Percentiles rank a stretch among this genome's conserved stretches.
phyloP scores from a whole-genome alignment of 139 green algal genomes.

The Spirogloea muscicola region DNA sequence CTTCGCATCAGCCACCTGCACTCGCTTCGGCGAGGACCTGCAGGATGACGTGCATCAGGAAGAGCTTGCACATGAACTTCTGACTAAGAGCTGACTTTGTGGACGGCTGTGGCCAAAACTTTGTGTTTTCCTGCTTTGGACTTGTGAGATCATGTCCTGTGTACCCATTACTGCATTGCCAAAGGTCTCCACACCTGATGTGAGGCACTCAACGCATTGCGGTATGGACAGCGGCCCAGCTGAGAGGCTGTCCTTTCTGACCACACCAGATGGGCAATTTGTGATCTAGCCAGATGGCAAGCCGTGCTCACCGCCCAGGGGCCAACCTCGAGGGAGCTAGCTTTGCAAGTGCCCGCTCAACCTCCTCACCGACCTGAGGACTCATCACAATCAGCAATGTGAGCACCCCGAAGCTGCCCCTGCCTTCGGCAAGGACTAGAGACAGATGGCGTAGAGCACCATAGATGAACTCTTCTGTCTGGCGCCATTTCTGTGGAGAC shows the following conservation, averaged over 20 bases:
- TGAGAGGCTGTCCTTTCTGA: too few species aligned
- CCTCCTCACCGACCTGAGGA: conserved; percentile 26
- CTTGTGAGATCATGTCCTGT: too few species aligned
- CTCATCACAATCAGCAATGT: too few species aligned
- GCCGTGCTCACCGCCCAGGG: neutral
- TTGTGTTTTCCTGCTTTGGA: neutral
- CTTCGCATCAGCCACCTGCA: neutral
- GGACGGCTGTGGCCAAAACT: neutral
- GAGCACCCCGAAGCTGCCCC: too few species aligned
- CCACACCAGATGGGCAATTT: too few species aligned
- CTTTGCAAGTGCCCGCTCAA: conserved; percentile 22
- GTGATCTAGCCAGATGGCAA: too few species aligned
- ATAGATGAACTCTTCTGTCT: too few species aligned
- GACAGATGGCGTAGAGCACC: neutral
- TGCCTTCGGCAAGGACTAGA: too few species aligned
- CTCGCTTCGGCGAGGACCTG: neutral
- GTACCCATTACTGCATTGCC: too few species aligned
- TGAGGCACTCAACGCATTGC: too few species aligned
- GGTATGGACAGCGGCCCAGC: conserved; percentile 4
- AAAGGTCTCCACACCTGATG: too few species aligned
- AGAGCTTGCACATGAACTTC: neutral
- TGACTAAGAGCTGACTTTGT: neutral
- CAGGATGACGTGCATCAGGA: neutral
- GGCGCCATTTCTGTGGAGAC: too few species aligned
- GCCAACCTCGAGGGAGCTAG: conserved; percentile 3